phyloP scores from a whole-genome alignment of 2,329 filamentous ascomycete species.

The Pseudogymnoascus sp. region DNA sequence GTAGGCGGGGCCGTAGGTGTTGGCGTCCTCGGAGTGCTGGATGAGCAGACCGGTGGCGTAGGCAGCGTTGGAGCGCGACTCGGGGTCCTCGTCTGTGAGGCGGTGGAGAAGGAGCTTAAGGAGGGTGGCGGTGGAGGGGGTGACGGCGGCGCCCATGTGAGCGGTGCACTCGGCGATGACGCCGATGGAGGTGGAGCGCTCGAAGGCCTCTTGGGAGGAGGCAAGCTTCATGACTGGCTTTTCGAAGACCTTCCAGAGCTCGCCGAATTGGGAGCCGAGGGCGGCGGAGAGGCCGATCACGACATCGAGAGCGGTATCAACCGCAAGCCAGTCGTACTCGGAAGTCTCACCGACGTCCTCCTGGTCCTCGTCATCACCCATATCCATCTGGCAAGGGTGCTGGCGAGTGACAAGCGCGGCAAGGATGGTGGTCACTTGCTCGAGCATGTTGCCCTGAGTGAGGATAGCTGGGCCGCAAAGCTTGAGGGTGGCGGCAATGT shows the following conservation, averaged over 20 bases:
- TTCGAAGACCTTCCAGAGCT: conserved; percentile 94
- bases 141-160: conserved; percentile 73
- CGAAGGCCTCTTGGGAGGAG: conserved; percentile 74
- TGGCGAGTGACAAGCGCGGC: conserved; percentile 76
- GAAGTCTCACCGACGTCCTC: conserved; percentile 69
- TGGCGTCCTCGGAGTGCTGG: conserved; percentile 65
- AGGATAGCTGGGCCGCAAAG: conserved; percentile 82
- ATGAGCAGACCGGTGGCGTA: conserved; percentile 84
- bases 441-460: conserved; percentile 61
- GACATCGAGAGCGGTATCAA: conserved; percentile 90
- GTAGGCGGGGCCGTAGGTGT: conserved; percentile 66
- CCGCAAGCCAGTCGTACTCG: conserved; percentile 95
- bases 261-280: conserved; percentile 70
- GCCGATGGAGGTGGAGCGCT: conserved; percentile 84
- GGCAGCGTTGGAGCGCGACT: conserved; percentile 91
- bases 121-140: conserved; percentile 68
- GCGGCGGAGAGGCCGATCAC: conserved; percentile 76
- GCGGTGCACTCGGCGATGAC: conserved; percentile 86
- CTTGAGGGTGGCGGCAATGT: conserved; percentile 82
- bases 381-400: conserved; percentile 87
- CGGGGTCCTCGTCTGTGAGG: conserved; percentile 77
- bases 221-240: conserved; percentile 84
- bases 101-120: conserved; percentile 78
- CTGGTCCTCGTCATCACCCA: conserved; percentile 72
- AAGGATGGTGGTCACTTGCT: conserved; percentile 68